A percentile compares a stretch with the other conserved stretches of the same genome.
phyloP scores from a whole-genome alignment of 108 stramenopile species.

The Nitzschia putrida region DNA sequence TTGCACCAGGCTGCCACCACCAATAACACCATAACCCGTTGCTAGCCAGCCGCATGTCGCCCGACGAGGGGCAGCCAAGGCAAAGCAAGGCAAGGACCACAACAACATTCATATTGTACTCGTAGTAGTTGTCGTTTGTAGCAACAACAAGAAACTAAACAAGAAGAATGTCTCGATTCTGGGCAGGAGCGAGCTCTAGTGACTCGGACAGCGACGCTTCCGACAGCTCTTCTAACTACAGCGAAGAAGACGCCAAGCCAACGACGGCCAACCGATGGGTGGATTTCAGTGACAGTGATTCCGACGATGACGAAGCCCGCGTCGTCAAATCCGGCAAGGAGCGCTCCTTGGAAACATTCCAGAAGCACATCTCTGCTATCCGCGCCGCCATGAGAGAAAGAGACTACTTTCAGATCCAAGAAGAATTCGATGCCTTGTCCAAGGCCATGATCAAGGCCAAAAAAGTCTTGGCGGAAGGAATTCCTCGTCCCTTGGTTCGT shows the following conservation, averaged over 20 bases:
- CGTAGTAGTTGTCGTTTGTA: too few species aligned
- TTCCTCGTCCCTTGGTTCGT: constrained; percentile 84
- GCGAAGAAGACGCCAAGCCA: constrained; percentile 24
- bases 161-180: constrained; percentile 57
- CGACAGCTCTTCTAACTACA: constrained; percentile 16
- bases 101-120: too few species aligned
- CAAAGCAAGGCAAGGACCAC: too few species aligned
- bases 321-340: constrained; percentile 95
- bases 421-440: constrained; percentile 84
- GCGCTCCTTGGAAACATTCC: constrained; percentile 86
- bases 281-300: constrained; percentile 49
- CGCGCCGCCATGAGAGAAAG: constrained; percentile 83
- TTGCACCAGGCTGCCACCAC: too few species aligned
- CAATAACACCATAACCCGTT: too few species aligned
- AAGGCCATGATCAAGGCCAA: constrained; percentile 91
- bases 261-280: constrained; percentile 46
- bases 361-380: constrained; percentile 65
- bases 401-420: constrained; percentile 69
- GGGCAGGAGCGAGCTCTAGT: constrained; percentile 53
- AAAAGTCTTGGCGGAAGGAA: constrained; percentile 69
- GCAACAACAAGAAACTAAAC: too few species aligned
- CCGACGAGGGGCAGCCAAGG: too few species aligned
- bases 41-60: too few species aligned
- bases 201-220: constrained; percentile 39
- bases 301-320: constrained; percentile 90